phyloP scores from a whole-genome alignment of 352 stramenopile species.

The Phytophthora cactorum region DNA sequence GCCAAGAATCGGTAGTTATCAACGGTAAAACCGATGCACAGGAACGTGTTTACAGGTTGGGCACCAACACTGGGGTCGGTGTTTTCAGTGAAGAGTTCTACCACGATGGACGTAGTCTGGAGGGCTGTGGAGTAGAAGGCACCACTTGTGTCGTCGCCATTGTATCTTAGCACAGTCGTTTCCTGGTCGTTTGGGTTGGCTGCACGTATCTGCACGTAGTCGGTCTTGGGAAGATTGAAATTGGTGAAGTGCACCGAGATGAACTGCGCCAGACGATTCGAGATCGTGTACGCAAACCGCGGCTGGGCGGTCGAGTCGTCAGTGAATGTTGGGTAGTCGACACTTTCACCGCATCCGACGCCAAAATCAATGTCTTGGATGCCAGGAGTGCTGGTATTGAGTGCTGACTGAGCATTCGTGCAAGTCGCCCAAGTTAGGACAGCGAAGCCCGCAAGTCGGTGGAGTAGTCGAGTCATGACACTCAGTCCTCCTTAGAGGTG shows the following conservation, averaged over 20 bases:
- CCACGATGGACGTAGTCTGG: slow-evolving; percentile 42
- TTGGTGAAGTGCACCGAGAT: slow-evolving; percentile 63
- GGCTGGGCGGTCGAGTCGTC: slow-evolving; percentile 26
- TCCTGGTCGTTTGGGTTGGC: slow-evolving; percentile 34
- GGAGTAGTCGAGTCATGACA: slow-evolving; percentile 25
- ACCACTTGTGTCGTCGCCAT: slow-evolving; percentile 31
- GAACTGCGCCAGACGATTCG: slow-evolving; percentile 55
- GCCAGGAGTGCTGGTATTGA: slow-evolving; percentile 23
- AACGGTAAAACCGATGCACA: slow-evolving; percentile 58
- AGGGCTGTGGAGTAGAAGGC: slow-evolving; percentile 51
- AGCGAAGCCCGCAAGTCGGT: slow-evolving; percentile 24
- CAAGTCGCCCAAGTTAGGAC: slow-evolving; percentile 19
- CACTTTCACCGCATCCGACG: slow-evolving; percentile 39
- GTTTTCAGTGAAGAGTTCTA: slow-evolving; percentile 55
- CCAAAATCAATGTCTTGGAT: slow-evolving; percentile 26
- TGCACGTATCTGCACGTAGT: slow-evolving; percentile 60
- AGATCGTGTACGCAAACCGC: slow-evolving; percentile 43
- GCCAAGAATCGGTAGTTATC: slow-evolving; percentile 52
- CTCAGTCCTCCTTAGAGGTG: slow-evolving; percentile 14
- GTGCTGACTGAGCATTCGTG: slow-evolving; percentile 18
- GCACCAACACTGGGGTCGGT: slow-evolving; percentile 21
- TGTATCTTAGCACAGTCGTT: slow-evolving; percentile 42
- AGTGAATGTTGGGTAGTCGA: slow-evolving; percentile 32
- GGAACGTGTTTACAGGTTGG: slow-evolving; percentile 30
- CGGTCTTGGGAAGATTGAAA: slow-evolving; percentile 64